These are phyloP conservation scores for Lyophyllum atratum DNA, from an alignment of 768 basidiomycete species.

Conservation along the genomic window DNA sequence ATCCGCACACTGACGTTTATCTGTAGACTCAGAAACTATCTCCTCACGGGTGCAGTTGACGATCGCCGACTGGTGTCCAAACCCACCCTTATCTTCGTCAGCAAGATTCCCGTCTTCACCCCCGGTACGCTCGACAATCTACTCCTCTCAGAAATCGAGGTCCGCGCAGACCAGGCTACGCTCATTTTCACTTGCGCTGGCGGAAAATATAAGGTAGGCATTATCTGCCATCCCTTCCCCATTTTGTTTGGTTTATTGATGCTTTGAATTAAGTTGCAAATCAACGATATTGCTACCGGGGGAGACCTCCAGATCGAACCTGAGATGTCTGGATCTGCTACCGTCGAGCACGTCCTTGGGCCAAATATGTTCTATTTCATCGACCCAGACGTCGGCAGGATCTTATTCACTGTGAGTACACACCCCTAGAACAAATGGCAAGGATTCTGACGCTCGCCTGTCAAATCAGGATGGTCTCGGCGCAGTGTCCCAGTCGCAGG, in stretches of 20 bases:
- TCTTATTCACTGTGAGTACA: background rate
- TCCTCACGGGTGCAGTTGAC: background rate
- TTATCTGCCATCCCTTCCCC: background rate
- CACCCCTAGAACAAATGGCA: background rate
- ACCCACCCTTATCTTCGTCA: background rate
- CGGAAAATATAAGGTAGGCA: background rate
- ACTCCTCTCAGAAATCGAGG: background rate
- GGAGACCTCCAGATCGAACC: slow-evolving; percentile 3
- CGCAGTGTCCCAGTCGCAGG: background rate
- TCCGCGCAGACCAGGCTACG: background rate
- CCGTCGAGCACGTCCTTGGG: slow-evolving; percentile 1
- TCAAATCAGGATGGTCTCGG: background rate
- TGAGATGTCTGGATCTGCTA: background rate
- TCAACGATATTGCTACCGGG: slow-evolving; percentile 2
- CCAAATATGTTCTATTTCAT: slow-evolving; percentile 1
- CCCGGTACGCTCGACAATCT: slow-evolving; percentile 1
- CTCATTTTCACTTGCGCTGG: background rate
- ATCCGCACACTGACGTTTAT: background rate
- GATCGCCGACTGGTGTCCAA: slow-evolving; percentile 1
- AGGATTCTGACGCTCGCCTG: background rate
- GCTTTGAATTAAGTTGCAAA: background rate
- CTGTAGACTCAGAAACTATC: background rate
- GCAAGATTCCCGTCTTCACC: background rate
- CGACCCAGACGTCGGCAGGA: background rate
- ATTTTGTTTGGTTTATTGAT: background rate